A percentile compares a stretch with the other conserved stretches of the same genome.
Conservation (phyloP, 2,329 filamentous ascomycete species). For the Volutella citrinella region DNA sequence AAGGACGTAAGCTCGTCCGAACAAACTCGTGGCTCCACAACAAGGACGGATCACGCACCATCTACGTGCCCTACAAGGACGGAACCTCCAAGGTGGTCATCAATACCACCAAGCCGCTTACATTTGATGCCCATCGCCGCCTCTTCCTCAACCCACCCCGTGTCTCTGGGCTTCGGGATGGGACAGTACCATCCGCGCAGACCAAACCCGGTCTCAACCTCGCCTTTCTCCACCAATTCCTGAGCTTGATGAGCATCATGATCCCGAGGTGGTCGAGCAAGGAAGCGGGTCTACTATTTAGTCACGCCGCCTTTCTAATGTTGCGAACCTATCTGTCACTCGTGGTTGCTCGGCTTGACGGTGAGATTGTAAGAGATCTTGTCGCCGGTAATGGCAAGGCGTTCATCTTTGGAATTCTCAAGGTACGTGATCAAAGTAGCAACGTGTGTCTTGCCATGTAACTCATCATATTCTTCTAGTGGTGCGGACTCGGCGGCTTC, state of each 20-base stretch:
- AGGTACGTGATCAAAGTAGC: too few species aligned
- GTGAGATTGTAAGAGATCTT: constrained; percentile 92
- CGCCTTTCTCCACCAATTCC: constrained; percentile 93
- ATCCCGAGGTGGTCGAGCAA: constrained; percentile 94
- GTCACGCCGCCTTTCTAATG: constrained; percentile 86
- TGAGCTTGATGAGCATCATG: constrained; percentile 96
- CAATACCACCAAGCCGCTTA: constrained; percentile 82
- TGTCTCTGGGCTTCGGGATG: constrained; percentile 72
- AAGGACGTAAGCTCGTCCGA: constrained; percentile 76
- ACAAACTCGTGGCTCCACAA: constrained; percentile 90
- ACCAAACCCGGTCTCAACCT: constrained; percentile 93
- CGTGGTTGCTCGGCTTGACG: constrained; percentile 87
- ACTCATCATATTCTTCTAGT: constrained; percentile 50
- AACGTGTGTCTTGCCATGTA: too few species aligned
- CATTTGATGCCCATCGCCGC: constrained; percentile 92
- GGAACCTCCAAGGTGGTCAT: constrained; percentile 89
- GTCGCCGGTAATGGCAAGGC: constrained; percentile 90
- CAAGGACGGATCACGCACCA: constrained; percentile 91
- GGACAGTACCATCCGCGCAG: constrained; percentile 77
- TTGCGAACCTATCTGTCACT: constrained; percentile 91
- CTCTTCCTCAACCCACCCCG: constrained; percentile 89
- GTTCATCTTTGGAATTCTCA: constrained; percentile 84
- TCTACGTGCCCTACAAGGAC: constrained; percentile 91
- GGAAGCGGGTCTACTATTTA: constrained; percentile 84
- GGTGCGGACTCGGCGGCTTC: constrained; percentile 89